Percentiles rank a stretch among this genome's conserved stretches.
Evolutionary conservation across 2,329 filamentous ascomycete species (phyloP).

Genomic region (Escovopsis sp.): DNA sequence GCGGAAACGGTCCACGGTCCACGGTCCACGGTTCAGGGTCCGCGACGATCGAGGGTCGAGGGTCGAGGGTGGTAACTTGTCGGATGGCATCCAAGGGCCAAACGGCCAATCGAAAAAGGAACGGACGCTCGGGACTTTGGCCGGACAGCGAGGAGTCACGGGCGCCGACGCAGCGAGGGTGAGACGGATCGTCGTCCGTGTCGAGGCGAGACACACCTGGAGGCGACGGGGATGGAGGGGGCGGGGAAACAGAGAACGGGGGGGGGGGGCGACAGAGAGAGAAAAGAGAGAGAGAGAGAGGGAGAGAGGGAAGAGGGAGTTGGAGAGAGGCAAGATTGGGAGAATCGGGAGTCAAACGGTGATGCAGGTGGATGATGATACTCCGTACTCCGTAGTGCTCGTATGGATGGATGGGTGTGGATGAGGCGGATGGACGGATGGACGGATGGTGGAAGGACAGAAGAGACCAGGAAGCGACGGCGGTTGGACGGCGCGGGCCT

Average conservation of each 20-base stretch:
- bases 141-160: too few relatives aligned
- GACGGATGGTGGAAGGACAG: slow-evolving; percentile 3
- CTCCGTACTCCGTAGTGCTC: too few relatives aligned
- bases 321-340: neutral
- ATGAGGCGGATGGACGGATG: slow-evolving; percentile 2
- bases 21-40: neutral
- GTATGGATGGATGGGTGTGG: slow-evolving; percentile 1
- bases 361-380: slow-evolving; percentile 3
- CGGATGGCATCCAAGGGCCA: neutral
- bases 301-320: neutral
- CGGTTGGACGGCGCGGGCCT: too few relatives aligned
- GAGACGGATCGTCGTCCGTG: too few relatives aligned
- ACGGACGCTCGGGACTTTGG: neutral
- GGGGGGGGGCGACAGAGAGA: neutral
- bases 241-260: neutral
- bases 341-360: neutral
- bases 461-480: neutral
- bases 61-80: too few relatives aligned
- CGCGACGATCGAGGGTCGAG: too few relatives aligned
- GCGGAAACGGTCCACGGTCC: neutral
- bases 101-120: neutral
- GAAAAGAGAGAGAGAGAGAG: neutral
- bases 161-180: too few relatives aligned
- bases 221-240: neutral
- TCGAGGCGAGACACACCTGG: slow-evolving; percentile 1